Percentiles rank a stretch among this genome's conserved stretches.
Evolutionary conservation across 2,329 filamentous ascomycete species (phyloP).

Genomic region (Microcyclosporella mali): DNA sequence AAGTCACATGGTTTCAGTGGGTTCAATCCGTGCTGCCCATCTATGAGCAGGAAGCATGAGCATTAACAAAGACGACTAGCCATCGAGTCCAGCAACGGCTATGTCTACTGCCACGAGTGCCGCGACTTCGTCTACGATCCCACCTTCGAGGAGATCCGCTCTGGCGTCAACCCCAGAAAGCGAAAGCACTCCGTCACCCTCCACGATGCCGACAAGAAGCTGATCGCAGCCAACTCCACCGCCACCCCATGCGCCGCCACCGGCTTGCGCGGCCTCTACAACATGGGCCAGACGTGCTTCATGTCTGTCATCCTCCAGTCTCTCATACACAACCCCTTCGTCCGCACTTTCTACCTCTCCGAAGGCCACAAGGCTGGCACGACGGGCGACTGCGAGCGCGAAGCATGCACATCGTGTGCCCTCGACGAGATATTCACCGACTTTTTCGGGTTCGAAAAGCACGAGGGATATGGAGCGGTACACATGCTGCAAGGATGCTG

Average conservation of each 20-base stretch:
- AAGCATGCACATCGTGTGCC: slow-evolving; percentile 55
- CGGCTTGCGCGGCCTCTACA: slow-evolving; percentile 87
- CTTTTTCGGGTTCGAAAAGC: slow-evolving; percentile 65
- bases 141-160: slow-evolving; percentile 66
- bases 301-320: slow-evolving; percentile 94
- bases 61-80: slow-evolving; percentile 44
- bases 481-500: slow-evolving; percentile 85
- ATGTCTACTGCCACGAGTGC: slow-evolving; percentile 74
- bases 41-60: slow-evolving; percentile 28
- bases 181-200: slow-evolving; percentile 47
- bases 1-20: slow-evolving; percentile 70
- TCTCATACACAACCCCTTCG: slow-evolving; percentile 84
- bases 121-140: slow-evolving; percentile 79
- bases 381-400: slow-evolving; percentile 60
- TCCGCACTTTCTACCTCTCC: slow-evolving; percentile 85
- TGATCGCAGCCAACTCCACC: slow-evolving; percentile 71
- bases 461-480: slow-evolving; percentile 83
- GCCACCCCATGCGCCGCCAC: slow-evolving; percentile 77
- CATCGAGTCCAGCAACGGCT: slow-evolving; percentile 69
- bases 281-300: slow-evolving; percentile 97
- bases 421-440: slow-evolving; percentile 59
- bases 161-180: slow-evolving; percentile 55
- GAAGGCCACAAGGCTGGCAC: slow-evolving; percentile 64
- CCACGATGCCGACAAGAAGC: slow-evolving; percentile 58
- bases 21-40: slow-evolving; percentile 20